Evolutionary conservation across 2,329 filamentous ascomycete genomes (phyloP).

Genomic region (Colletotrichum viniferum): DNA sequence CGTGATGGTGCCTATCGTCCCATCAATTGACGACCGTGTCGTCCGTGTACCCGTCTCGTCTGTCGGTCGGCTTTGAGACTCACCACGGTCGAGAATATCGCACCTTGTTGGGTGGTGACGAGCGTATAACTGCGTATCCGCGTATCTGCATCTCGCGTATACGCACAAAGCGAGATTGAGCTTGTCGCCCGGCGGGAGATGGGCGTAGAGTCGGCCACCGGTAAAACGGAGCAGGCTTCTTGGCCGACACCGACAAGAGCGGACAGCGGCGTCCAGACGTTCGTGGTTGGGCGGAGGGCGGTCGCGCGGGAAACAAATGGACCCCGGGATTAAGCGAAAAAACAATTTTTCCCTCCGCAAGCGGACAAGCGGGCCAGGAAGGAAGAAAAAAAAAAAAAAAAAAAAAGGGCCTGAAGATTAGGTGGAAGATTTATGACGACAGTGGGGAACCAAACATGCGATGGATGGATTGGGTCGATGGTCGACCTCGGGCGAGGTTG

Average conservation of each 20-base stretch:
- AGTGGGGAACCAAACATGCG: neutral
- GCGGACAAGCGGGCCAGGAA: neutral
- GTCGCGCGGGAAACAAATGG: slow-evolving; percentile 12
- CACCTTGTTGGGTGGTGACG: neutral
- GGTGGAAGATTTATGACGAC: slow-evolving; percentile 10
- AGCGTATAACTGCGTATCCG: neutral
- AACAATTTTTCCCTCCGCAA: neutral
- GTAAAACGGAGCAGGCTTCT: neutral
- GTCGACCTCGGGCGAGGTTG: neutral
- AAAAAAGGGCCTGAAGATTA: neutral
- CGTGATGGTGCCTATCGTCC: neutral
- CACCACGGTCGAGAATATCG: neutral
- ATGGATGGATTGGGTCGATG: neutral
- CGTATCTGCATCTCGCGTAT: slow-evolving; percentile 12
- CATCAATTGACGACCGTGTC: neutral
- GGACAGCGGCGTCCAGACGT: neutral
- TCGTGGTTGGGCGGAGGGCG: neutral
- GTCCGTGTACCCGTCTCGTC: neutral
- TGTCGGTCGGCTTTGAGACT: neutral
- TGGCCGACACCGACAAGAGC: slow-evolving; percentile 4
- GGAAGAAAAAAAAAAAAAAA: neutral
- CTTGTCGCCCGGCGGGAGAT: neutral
- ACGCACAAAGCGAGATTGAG: neutral
- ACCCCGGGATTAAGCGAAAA: slow-evolving; percentile 6
- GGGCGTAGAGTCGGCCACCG: neutral